phyloP scores from a whole-genome alignment of 2,329 filamentous ascomycete genomes.

The Fusarium subglutinans region DNA sequence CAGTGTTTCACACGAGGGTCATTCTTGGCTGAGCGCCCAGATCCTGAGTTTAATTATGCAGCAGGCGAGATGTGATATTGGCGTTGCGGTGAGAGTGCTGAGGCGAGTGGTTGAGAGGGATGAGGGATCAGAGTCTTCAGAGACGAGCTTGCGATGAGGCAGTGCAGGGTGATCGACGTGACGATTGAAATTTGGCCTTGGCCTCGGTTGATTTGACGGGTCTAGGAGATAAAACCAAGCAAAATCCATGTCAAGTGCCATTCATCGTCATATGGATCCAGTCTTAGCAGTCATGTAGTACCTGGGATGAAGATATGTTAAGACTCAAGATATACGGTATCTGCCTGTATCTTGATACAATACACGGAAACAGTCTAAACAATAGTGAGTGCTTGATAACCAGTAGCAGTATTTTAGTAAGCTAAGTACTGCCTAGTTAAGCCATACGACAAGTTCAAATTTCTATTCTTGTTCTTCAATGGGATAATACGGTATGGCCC shows the following conservation, averaged over 20 bases:
- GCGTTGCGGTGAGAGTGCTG: slow-evolving; percentile 7
- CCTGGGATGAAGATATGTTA: neutral
- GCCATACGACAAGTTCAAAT: neutral
- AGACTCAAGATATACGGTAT: neutral
- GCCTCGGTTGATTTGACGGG: slow-evolving; percentile 14
- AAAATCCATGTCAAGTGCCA: slow-evolving; percentile 17
- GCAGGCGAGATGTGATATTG: neutral
- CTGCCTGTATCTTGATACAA: neutral
- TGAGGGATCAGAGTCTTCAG: neutral
- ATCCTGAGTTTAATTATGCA: neutral
- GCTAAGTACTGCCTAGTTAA: neutral
- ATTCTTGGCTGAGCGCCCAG: slow-evolving; percentile 11
- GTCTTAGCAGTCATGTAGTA: neutral
- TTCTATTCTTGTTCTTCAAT: neutral
- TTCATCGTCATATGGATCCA: slow-evolving; percentile 17
- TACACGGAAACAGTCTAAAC: neutral
- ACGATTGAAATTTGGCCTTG: slow-evolving; percentile 44
- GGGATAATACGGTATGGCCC: neutral
- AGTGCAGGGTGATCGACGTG: slow-evolving; percentile 34
- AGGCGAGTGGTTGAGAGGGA: neutral
- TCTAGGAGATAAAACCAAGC: neutral
- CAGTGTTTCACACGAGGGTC: slow-evolving; percentile 28
- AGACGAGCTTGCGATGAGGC: neutral
- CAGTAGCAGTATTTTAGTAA: neutral
- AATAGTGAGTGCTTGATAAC: neutral